These are phyloP conservation scores for Periconia macrospinosa DNA, from an alignment of 2,329 filamentous ascomycete species.

Conservation along the genomic window DNA sequence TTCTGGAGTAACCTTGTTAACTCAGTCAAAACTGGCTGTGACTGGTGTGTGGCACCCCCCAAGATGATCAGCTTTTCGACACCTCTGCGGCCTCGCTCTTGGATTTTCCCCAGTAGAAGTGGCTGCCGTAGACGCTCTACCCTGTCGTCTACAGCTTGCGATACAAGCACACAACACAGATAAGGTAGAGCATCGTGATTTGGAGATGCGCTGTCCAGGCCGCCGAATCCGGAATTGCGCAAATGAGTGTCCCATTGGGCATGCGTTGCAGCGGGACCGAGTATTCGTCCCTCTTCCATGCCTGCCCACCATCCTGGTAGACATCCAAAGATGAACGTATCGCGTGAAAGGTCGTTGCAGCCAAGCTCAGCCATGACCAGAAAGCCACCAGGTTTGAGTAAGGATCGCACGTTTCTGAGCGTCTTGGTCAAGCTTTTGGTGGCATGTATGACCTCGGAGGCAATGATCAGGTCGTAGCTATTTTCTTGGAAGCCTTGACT, in stretches of 20 bases:
- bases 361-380: not conserved
- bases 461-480: slow-evolving; percentile 13
- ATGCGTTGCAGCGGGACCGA: slow-evolving; percentile 1
- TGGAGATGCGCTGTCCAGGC: slow-evolving; percentile 8
- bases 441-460: slow-evolving; percentile 5
- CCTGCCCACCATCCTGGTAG: slow-evolving; percentile 45
- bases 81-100: not conserved
- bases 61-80: slow-evolving; percentile 5
- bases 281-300: slow-evolving; percentile 9
- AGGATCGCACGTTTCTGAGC: not conserved
- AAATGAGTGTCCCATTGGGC: slow-evolving; percentile 22
- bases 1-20: not conserved
- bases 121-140: slow-evolving; percentile 9
- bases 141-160: slow-evolving; percentile 7
- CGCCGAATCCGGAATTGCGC: slow-evolving; percentile 9
- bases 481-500: not conserved
- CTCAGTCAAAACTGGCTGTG: not conserved
- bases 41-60: not conserved
- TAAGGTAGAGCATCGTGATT: no score
- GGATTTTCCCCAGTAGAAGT: not conserved
- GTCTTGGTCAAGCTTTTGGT: not conserved
- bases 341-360: not conserved
- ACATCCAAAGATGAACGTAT: slow-evolving; percentile 14
- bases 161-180: slow-evolving; percentile 1
- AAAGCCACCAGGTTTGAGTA: not conserved